Base-by-base conservation (phyloP, 352 stramenopile species). In the Pythium periplocum region DNA sequence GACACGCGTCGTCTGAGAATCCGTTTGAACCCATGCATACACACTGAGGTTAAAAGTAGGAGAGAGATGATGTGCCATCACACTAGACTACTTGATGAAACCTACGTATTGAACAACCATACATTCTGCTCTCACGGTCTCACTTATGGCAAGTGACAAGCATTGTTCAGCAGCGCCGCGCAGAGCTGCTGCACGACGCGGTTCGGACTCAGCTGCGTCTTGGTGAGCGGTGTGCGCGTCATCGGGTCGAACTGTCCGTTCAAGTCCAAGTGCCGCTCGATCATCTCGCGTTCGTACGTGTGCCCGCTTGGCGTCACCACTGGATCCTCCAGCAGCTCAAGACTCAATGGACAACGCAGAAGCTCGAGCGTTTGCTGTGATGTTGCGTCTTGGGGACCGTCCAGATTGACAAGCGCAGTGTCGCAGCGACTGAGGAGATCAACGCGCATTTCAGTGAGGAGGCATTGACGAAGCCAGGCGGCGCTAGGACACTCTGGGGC, bases 231-330 rank as follows among this genome's bases (percentile, higher is more conserved):
- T 4, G 67, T 58, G 37, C 73, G 66, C 4, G 75, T 83, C 44
- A 86, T 62, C 11, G 75, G 75, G 49, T 86, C 75, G 41, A 83
- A 83, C 34, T 75, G 71, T 40, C 75, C 75, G 53, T 82, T 83
- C 4, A 81, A 55, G 43, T 76, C 68, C 10, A 86, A 53, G 45
- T 86, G 75, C 38, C 71, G 64, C 52, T 86, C 73, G 43, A 86
- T 86, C 75, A 86, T 83, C 2, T 69, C 68, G 38, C 75, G 75
- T 30, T 86, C 75, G 51, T 83, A 86, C 39, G 75, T 82, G 59
- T 82, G 76, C 33, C 75, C 75, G 11, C 75, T 74, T 4, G 75
- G 73, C 7, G 73, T 86, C 32, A 76, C 82, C 2, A 86, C 75
- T 4, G 75, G 75, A 44, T 86, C 72, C 40, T 83, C 61, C 75